phyloP scores from a whole-genome alignment of 2,329 filamentous ascomycete genomes.

The Venturia oleaginea region DNA sequence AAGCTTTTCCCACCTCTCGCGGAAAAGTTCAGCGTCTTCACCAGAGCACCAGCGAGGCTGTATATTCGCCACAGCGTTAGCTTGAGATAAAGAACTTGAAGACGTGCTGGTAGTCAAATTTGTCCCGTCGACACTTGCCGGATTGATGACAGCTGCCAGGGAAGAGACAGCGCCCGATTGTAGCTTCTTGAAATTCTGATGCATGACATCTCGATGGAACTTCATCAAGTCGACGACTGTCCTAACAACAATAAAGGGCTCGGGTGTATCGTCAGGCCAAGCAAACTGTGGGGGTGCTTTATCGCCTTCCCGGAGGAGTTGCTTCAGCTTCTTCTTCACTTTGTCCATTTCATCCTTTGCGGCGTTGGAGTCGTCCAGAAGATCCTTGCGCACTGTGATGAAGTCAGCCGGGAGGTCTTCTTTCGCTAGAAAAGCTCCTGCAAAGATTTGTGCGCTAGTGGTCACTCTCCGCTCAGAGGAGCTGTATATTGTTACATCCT shows the following conservation, averaged over 20 bases:
- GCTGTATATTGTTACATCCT: conserved; percentile 90
- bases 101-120: neutral
- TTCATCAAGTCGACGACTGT: conserved; percentile 95
- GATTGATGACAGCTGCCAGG: conserved; percentile 6
- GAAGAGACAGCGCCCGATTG: conserved; percentile 55
- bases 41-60: conserved; percentile 94
- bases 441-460: conserved; percentile 94
- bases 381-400: conserved; percentile 85
- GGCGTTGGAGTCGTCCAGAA: conserved; percentile 94
- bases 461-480: conserved; percentile 92
- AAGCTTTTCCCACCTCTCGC: conserved; percentile 95
- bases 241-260: conserved; percentile 85
- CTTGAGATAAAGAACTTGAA: conserved; percentile 26
- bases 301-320: conserved; percentile 81
- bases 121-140: neutral
- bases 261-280: conserved; percentile 93
- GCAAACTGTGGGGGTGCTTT: conserved; percentile 91
- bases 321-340: conserved; percentile 98
- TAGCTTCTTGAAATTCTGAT: conserved; percentile 80
- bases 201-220: conserved; percentile 91
- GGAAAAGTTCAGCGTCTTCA: conserved; percentile 89
- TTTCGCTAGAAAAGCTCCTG: conserved; percentile 76
- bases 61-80: conserved; percentile 41
- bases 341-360: conserved; percentile 99
- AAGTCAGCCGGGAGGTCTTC: conserved; percentile 79